Evolutionary conservation across 148 eudicot species (phyloP), one percentile per base, ranked within the genome.

Genomic region (Rheum nobile): DNA sequence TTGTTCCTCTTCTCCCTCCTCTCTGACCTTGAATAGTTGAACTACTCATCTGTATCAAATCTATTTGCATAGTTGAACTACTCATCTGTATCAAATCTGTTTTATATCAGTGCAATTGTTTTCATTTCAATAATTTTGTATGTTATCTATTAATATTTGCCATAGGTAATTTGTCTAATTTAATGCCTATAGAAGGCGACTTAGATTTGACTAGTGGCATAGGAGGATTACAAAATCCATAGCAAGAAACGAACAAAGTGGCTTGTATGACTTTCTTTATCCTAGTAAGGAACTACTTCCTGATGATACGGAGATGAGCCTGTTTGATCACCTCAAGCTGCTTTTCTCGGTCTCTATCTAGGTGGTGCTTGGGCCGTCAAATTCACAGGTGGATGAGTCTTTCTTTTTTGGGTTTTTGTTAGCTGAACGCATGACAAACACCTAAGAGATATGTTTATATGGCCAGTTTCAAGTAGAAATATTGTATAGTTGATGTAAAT

Each of bases 311-410:
- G 99, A 95, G 85, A 95, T 95, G 99, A 91, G 80, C 74, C 79
- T 95, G 79, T 95, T 78, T 72, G 99, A 95, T 88, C 99, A 95
- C 79, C 81, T 95, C 7, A 97, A 95, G 80, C 97, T 91, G 85
- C 80, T 95, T 96, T 94, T 74, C 78, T 94, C 67, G 98, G 98
- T 67, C 97, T 94, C 68, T 94, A 94, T 82, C 86, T 94, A 34
- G 98, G 98, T 50, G 98, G 98, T 34, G 98, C 98, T 6, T 91
- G 86, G 86, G 71, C 73, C n/a, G 97, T 94, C 26, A 94, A 91
- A 89, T 80, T 87, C 71, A 84, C 44, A 0, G 96, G 97, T 3
- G 6, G 43, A 41, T 41, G 37, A 35, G 4, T 35, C 4, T 2
- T 2, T 1, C 2, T 35, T 35, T 2, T 35, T 35, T 35, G 37